Base-by-base conservation (phyloP, 345 rosid species). In the Lepidium africanum region DNA sequence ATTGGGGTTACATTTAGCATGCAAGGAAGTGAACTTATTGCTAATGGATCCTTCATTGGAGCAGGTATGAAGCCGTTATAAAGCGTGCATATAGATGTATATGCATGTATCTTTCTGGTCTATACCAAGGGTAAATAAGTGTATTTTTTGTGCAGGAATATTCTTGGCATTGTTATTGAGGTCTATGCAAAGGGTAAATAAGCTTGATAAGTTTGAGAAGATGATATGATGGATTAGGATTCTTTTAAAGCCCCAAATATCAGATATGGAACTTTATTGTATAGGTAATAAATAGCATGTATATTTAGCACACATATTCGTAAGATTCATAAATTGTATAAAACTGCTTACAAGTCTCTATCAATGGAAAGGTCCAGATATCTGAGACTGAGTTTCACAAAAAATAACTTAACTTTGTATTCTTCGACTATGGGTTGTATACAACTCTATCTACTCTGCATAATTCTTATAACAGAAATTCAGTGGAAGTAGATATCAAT, bases 151-250 rank as follows among this genome's bases (percentile, higher is more conserved):
- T 73, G 81, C 91, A 93, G 97, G 95, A 40, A 79, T 86, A 35
- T 90, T 87, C 77, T 70, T 90, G 72, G 14, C 68, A 11, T 63
- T 88, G 79, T 38, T 90, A 11, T 17, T 87, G 45, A 73, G 88
- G 76, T 87, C 96, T 4, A 94, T 94, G 95, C 87, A 81, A 52
- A 77, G 86, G 78, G 91, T 88, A 80, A 86, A 82, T 76, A 84
- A 5, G 65, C 94, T 90, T 4, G 94, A 90, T 10, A 87, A 93
- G 73, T 87, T 90, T 52, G 97, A 93, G 90, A 93, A 88, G 82
- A 93, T 88, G 98, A 81, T 93, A 60, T 93, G 81, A 40, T 61
- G 37, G 51, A 52, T 65, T 27, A 15, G 21, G 16, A 59, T 62
- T 68, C 70, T 75, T 66, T 69, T 39, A 17, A 75, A 55, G 59